A percentile compares a stretch with the other conserved stretches of the same genome.
Evolutionary conservation across 1,284 basidiomycete species (phyloP).

Genomic region (Blastosporella zonata): DNA sequence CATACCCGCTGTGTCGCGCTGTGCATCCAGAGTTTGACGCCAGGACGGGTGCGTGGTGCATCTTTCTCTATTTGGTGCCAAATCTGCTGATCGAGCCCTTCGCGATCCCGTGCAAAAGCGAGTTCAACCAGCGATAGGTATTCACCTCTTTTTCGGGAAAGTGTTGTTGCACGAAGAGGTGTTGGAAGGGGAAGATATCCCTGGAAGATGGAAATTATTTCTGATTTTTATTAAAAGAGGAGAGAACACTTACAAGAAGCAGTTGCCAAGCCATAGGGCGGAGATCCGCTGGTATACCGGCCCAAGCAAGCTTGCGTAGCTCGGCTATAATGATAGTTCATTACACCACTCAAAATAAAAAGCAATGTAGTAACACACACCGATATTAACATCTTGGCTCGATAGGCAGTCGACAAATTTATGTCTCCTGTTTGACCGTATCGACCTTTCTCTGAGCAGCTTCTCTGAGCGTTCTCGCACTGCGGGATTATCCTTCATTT

Average conservation of each 20-base stretch:
- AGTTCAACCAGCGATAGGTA: conserved; percentile 88
- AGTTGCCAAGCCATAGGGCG: conserved; percentile 95
- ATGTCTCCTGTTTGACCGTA: conserved; percentile 66
- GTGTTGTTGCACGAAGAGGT: conserved; percentile 72
- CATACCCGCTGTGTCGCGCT: conserved; percentile 80
- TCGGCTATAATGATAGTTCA: conserved; percentile 48
- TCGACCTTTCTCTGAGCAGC: conserved; percentile 69
- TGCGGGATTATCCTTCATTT: conserved; percentile 24
- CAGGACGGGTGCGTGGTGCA: conserved; percentile 90
- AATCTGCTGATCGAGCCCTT: conserved; percentile 87
- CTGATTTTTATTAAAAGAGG: not conserved
- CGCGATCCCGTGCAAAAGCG: conserved; percentile 85
- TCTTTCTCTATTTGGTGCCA: conserved; percentile 99
- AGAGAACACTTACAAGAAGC: conserved; percentile 66
- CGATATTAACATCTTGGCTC: conserved; percentile 72
- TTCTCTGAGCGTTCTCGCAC: conserved; percentile 50
- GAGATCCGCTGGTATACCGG: conserved; percentile 86
- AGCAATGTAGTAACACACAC: conserved; percentile 37
- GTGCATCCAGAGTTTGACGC: conserved; percentile 89
- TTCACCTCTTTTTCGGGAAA: conserved; percentile 89
- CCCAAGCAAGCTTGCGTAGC: conserved; percentile 92
- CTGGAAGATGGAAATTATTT: conserved; percentile 42
- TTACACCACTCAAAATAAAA: conserved; percentile 3
- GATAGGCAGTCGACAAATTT: conserved; percentile 73
- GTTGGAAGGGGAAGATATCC: conserved; percentile 90